phyloP scores from a whole-genome alignment of 805 yeast species.

The Yamadazyma insecticola region DNA sequence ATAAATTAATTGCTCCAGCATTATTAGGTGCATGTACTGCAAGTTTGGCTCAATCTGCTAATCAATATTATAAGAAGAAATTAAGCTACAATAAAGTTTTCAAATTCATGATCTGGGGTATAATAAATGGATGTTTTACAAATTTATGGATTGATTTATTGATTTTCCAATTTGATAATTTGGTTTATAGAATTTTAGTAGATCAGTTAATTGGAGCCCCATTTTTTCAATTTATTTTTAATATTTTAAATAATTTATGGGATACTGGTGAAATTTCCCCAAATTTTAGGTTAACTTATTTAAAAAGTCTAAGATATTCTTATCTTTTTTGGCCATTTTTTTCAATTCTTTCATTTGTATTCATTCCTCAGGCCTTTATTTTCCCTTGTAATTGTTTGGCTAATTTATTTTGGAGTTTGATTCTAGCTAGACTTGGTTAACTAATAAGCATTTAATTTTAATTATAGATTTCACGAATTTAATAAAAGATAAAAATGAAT shows the following conservation, averaged over 20 bases:
- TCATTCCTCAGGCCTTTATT: slow-evolving; percentile 45
- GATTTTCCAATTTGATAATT: slow-evolving; percentile 29
- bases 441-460: too few relatives aligned
- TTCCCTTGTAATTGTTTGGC: slow-evolving; percentile 59
- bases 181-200: slow-evolving; percentile 35
- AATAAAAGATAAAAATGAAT: too few relatives aligned
- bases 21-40: slow-evolving; percentile 37
- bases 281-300: slow-evolving; percentile 32
- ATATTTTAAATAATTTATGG: slow-evolving; percentile 50
- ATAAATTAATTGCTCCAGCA: slow-evolving; percentile 32
- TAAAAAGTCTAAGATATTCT: slow-evolving; percentile 47
- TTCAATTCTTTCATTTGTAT: slow-evolving; percentile 46
- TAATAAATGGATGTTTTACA: slow-evolving; percentile 52
- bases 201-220: slow-evolving; percentile 59
- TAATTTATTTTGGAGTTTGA: slow-evolving; percentile 51
- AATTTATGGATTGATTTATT: slow-evolving; percentile 52
- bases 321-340: slow-evolving; percentile 59
- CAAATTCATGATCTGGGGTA: slow-evolving; percentile 59
- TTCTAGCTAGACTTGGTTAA: slow-evolving; percentile 35
- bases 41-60: slow-evolving; percentile 38
- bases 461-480: too few relatives aligned
- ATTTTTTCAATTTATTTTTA: slow-evolving; percentile 48
- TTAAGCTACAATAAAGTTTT: slow-evolving; percentile 24
- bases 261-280: slow-evolving; percentile 41
- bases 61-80: slow-evolving; percentile 30